Evolutionary conservation across 2,329 filamentous ascomycete genomes (phyloP), one percentile per base, ranked within the genome.

Genomic region (Sporothrix protearum): DNA sequence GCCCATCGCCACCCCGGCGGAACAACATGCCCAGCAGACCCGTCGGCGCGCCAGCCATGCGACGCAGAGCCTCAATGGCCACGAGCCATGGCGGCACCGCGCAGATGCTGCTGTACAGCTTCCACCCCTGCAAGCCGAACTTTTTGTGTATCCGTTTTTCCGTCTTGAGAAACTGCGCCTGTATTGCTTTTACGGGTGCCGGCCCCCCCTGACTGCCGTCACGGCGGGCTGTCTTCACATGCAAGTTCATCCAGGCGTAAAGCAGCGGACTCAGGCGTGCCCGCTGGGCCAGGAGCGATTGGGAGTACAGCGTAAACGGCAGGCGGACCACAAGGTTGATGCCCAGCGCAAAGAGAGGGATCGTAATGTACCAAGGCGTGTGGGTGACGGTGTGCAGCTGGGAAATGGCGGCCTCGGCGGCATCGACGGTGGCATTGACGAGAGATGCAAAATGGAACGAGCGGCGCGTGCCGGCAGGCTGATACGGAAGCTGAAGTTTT

Each of bases 321-420:
- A 87, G 77, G 16, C 86, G 81, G 72, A 84, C 76, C 64, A 81
- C 71, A 51, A 82, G 75, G 77, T 73, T 76, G 59, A 77, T 73
- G 49, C 72, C 73, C 1, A 87, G 73, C 7, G 85, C 85, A 16
- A 85, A 78, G n/a, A 85, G 79, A 4, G 87, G 86, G 63, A 89
- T 85, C 36, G 83, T 81, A 42, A 87, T 74, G 74, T 81, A 87
- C 87, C 87, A 89, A 1, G 86, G 85, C 1, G 84, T 76, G 49
- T 82, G 81, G 30, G 80, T 80, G 64, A 76, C 53, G 30, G 73
- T 71, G 76, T 89, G 86, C 10, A 85, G 69, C 61, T 78, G 78
- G 47, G 81, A 76, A 67, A 88, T 81, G 72, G 81, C 76, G 68
- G 83, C 77, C 42, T 85, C 82, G 3, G 84, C 80, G 66, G 77